Evolutionary conservation across 495 filamentous ascomycete species (phyloP), one percentile per base, ranked within the genome.

Genomic region (Aspergillus panamensis): DNA sequence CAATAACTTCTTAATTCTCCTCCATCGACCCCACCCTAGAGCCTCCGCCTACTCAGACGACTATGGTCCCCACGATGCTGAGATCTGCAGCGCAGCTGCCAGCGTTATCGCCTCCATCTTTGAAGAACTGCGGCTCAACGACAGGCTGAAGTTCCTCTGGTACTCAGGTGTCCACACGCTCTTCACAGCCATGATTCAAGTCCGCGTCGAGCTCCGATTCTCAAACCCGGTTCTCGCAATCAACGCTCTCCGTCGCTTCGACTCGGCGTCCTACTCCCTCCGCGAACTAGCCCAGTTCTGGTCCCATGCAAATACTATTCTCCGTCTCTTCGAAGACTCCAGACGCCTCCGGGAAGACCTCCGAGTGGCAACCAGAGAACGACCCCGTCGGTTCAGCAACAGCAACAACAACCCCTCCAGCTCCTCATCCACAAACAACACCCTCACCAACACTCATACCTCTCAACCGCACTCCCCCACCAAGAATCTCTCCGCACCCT

Each of bases 131-230:
- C 71, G 78, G 13, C 50, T 76, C n/a, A 75, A 80, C 43, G 78
- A 80, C 51, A 72, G 73, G n/a, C 61, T 77, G 55, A 77, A 74
- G 49, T 76, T 66, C 60, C 64, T 78, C 6, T 79, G 76, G 77
- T 77, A 75, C 59, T 76, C 76, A 17, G 74, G 73, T 8, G 73
- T 80, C 7, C 71, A 77, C 49, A 76, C 73, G 1, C 61, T 78
- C 14, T 79, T 80, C 56, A 78, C 76, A 16, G 76, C 76, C 40
- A 77, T 80, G 74, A 78, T 80, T 31, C 75, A 79, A 67, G 73
- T 80, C 6, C 71, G 75, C n/a, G 74, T 77, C 7, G 75, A 80
- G 54, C 70, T 79, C 29, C 73, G 74, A 31, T 77, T 77, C 55
- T 77, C 75, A n/a, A 79, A 80, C 45, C 76, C 77, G 3, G 72